Base-by-base conservation (phyloP, 2,329 filamentous ascomycete species). In the Pseudonectria buxi region DNA sequence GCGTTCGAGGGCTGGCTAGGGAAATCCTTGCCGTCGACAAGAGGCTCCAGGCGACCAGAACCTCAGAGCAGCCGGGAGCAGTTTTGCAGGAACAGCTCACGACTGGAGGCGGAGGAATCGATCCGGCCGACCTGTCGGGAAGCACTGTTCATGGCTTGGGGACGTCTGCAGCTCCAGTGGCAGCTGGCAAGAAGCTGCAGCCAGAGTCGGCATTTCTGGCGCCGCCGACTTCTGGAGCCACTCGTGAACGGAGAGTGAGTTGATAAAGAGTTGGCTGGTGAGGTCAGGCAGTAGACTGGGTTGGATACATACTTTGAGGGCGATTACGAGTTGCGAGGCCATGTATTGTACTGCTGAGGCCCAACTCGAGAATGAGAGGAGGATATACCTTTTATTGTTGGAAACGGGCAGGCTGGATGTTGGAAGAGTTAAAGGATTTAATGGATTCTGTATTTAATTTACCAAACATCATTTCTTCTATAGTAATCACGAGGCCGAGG, bases 1-100 rank as follows among this genome's bases (percentile, higher is more conserved):
- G 71, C 1, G 57, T 62, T 3, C 54, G 62, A 24, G 61, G 56
- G 4, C 52, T 74, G 24, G 62, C 65, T 1, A 57, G 56, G 35
- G 59, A 57, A 3, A 48, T 72, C 7, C 22, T 69, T 11, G 53
- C 47, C 15, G 40, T 44, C 7, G 65, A 71, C 35, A 46, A 48
- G 26, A 57, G 65, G 12, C 57, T 72, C n/a, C 51, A 49, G 15
- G 42, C 44, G 12, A 22, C 50, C 0, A n/a, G n/a, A n/a, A n/a
- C n/a, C n/a, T n/a, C n/a, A n/a, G 40, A 49, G 4, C 41, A 49
- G 14, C 46, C 56, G 3, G 45, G 40, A 7, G 55, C 50, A 1
- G 54, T 44, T 2, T 55, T 59, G 6, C 41, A 64, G 15, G 56
- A 62, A 31, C 53, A 56, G n/a, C 57, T 64, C 1, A 53, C 61